A percentile compares a stretch with the other conserved stretches of the same genome.
Conservation (phyloP, 306 rosid species). For the Dalbergia oliveri region DNA sequence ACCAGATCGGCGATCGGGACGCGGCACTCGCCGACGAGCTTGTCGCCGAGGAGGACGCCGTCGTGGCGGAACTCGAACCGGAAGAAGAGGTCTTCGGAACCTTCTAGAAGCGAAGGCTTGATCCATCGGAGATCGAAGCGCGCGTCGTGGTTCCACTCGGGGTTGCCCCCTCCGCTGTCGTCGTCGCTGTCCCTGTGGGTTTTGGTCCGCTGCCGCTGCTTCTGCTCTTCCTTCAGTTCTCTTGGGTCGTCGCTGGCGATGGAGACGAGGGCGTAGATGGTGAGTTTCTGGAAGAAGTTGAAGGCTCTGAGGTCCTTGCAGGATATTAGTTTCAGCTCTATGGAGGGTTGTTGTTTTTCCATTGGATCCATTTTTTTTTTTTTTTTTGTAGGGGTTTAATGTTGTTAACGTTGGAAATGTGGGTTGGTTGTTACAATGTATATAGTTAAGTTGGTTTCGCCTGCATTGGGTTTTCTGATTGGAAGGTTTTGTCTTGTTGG, state of each 20-base stretch:
- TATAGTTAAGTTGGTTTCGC: neutral
- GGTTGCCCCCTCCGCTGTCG: conserved; percentile 38
- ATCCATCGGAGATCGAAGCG: conserved; percentile 46
- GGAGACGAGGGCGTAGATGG: conserved; percentile 52
- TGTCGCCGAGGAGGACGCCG: conserved; percentile 55
- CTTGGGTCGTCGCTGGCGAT: conserved; percentile 48
- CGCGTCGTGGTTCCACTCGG: conserved; percentile 58
- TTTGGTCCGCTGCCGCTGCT: conserved; percentile 50
- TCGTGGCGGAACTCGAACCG: conserved; percentile 59
- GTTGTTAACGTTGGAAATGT: neutral
- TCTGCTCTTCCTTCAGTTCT: conserved; percentile 25
- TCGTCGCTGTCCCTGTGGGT: conserved; percentile 35
- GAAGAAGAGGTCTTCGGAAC: conserved; percentile 41
- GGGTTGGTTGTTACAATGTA: neutral
- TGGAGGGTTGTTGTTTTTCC: conserved; percentile 42
- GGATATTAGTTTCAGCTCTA: conserved; percentile 60
- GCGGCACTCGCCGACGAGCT: conserved; percentile 56
- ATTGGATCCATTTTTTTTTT: neutral
- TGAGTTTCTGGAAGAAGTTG: conserved; percentile 80
- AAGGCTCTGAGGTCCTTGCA: conserved; percentile 54
- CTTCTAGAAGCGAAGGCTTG: conserved; percentile 1
- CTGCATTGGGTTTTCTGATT: neutral
- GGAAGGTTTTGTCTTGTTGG: conserved; percentile 31
- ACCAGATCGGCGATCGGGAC: conserved; percentile 53
- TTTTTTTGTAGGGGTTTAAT: neutral